Percentiles rank a stretch among this genome's conserved stretches.
Evolutionary conservation across 768 basidiomycete species (phyloP).

Genomic region (Solioccasus polychromus): DNA sequence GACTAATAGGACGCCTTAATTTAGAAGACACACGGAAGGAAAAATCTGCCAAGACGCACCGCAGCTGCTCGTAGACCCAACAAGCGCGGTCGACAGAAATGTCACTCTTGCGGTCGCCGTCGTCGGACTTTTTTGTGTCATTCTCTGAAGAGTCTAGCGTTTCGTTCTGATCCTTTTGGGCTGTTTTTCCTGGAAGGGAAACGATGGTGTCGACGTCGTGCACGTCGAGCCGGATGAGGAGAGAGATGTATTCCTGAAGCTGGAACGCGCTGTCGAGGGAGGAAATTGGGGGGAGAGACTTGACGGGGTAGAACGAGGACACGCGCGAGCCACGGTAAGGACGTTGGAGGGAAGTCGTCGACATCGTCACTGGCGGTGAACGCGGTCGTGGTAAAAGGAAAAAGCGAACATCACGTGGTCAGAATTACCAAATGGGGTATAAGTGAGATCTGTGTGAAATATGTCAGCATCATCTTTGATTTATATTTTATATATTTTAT

Average conservation of each 20-base stretch:
- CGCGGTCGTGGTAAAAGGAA: background rate
- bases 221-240: slow-evolving; percentile 80
- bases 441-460: background rate
- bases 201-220: slow-evolving; percentile 86
- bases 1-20: slow-evolving; percentile 41
- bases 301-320: slow-evolving; percentile 77
- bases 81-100: slow-evolving; percentile 74
- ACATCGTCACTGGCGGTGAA: background rate
- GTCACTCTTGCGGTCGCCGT: slow-evolving; percentile 38
- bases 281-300: slow-evolving; percentile 63
- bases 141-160: slow-evolving; percentile 27
- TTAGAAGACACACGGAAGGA: background rate
- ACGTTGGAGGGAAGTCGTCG: slow-evolving; percentile 46
- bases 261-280: slow-evolving; percentile 90
- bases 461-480: slow-evolving; percentile 5
- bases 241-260: slow-evolving; percentile 90
- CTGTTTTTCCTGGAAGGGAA: slow-evolving; percentile 59
- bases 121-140: slow-evolving; percentile 29
- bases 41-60: slow-evolving; percentile 33
- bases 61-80: slow-evolving; percentile 75
- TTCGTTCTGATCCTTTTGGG: slow-evolving; percentile 26
- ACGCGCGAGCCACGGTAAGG: slow-evolving; percentile 76
- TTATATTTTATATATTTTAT: background rate
- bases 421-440: background rate
- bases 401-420: slow-evolving; percentile 16